Evolutionary conservation across 2,329 filamentous ascomycete species (phyloP).

Genomic region (Monilinia fructicola): DNA sequence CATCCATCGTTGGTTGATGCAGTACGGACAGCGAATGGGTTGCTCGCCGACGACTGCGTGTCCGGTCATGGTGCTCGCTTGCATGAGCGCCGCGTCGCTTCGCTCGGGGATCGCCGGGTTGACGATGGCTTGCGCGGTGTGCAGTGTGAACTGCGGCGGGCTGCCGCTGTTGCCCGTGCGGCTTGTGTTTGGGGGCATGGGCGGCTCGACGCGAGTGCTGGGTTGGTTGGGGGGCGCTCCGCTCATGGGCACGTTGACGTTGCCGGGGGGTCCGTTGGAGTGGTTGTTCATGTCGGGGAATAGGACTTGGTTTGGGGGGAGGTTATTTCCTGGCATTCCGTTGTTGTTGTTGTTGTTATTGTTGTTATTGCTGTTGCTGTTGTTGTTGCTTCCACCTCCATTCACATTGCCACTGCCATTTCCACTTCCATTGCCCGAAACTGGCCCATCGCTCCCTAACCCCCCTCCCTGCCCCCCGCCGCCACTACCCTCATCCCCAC

Average conservation of each 20-base stretch:
- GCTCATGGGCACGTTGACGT: not conserved
- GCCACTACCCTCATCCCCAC: slow-evolving; percentile 20
- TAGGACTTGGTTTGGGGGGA: slow-evolving; percentile 15
- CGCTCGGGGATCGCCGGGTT: slow-evolving; percentile 33
- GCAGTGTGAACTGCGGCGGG: slow-evolving; percentile 33
- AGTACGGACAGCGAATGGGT: slow-evolving; percentile 40
- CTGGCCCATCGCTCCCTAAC: slow-evolving; percentile 2
- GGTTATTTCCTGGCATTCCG: slow-evolving; percentile 3
- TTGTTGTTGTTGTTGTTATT: not conserved
- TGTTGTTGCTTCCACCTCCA: slow-evolving; percentile 30
- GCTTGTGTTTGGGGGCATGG: not conserved
- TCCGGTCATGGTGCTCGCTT: not conserved
- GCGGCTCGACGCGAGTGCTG: slow-evolving; percentile 9
- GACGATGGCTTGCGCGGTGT: slow-evolving; percentile 36
- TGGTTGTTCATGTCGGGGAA: slow-evolving; percentile 27
- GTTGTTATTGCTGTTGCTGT: too few species aligned
- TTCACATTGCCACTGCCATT: slow-evolving; percentile 10
- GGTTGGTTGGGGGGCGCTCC: slow-evolving; percentile 10
- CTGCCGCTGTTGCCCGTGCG: slow-evolving; percentile 1
- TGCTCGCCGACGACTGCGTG: slow-evolving; percentile 31
- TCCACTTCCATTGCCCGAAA: not conserved
- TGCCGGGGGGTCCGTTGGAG: not conserved
- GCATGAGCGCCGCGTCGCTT: slow-evolving; percentile 30
- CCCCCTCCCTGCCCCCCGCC: slow-evolving; percentile 4
- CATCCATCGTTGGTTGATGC: slow-evolving; percentile 40